Evolutionary conservation across 1,284 basidiomycete genomes (phyloP), one percentile per base, ranked within the genome.

Genomic region (Pterulicium gracile): DNA sequence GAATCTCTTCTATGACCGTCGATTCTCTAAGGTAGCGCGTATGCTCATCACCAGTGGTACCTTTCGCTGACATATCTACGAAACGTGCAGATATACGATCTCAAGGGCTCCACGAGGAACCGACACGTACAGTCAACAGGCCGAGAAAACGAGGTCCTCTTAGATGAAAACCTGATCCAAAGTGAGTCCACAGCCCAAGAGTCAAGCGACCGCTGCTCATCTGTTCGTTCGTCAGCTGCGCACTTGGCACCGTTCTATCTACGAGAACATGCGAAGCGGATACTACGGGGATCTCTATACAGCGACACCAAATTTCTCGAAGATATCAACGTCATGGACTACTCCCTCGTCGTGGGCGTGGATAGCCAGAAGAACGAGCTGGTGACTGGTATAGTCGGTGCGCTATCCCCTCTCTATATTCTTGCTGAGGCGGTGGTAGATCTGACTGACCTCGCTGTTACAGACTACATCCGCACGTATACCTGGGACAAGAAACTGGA

Each of bases 401-500:
- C 49, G 86, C 67, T 3, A 14, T n/a, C 7, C 44, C 10, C 34
- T 19, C 21, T 49, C 27, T 39, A 45, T 42, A 32, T 27, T 47
- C 27, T 32, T 32, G 27, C n/a, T 32, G 10, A 10, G 7, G 27
- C n/a, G 27, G 7, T 41, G 7, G 13, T 41, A 17, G 7, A 10
- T 10, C 19, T 20, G 7, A 19, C 39, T 15, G 27, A 49, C 48
- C 35, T 52, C 5, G 18, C 42, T 20, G 5, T 21, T 35, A 5
- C 46, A 91, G 92, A 95, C 62, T 95, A 92, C 60, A 87, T 95
- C 49, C 80, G 91, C 15, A 94, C 91, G 1, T 95, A 93, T 57
- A 95, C 90, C 0, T 93, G 92, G 93, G 95, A 98, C 68, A 98
- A 98, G 70, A 93, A 93, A 57, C 72, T 98, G 20, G 95, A 98